Percentiles rank a stretch among this genome's conserved stretches.
Evolutionary conservation across 306 rosid genomes (phyloP).

Genomic region (Castanea mollissima): DNA sequence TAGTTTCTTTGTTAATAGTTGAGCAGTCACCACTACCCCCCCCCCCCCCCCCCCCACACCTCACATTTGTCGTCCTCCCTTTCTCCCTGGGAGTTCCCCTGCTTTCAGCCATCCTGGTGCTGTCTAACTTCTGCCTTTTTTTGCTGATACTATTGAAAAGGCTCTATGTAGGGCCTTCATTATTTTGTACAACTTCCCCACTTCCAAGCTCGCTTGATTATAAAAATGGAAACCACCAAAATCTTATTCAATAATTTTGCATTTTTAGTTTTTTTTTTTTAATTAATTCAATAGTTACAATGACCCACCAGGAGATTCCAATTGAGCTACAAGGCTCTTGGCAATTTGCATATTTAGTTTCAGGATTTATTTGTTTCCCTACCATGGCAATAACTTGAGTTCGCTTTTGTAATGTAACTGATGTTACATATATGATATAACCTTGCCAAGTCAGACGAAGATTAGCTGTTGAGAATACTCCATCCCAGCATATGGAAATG

Average conservation of each 20-base stretch:
- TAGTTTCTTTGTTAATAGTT: not conserved
- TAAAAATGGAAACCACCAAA: not conserved
- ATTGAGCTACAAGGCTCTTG: no score
- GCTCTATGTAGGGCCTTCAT: not conserved
- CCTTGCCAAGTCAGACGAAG: constrained; percentile 67
- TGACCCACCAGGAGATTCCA: no score
- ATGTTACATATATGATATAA: constrained; percentile 25
- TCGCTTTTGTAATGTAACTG: not conserved
- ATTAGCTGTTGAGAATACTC: constrained; percentile 74
- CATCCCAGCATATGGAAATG: constrained; percentile 96
- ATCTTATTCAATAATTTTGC: not conserved
- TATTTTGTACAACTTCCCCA: not conserved
- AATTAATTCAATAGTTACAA: no score
- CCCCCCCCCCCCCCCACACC: no score
- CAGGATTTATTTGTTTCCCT: not conserved
- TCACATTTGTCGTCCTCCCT: not conserved
- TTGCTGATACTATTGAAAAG: not conserved
- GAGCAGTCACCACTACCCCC: not conserved
- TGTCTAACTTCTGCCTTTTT: not conserved
- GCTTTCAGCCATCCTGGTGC: not conserved
- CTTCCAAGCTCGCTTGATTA: not conserved
- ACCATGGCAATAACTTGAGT: not conserved
- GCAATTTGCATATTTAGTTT: not conserved
- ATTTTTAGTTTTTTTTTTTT: not conserved
- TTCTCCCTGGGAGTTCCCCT: not conserved